Conservation (phyloP, 495 filamentous ascomycete species). For the Pseudevernia furfuracea region DNA sequence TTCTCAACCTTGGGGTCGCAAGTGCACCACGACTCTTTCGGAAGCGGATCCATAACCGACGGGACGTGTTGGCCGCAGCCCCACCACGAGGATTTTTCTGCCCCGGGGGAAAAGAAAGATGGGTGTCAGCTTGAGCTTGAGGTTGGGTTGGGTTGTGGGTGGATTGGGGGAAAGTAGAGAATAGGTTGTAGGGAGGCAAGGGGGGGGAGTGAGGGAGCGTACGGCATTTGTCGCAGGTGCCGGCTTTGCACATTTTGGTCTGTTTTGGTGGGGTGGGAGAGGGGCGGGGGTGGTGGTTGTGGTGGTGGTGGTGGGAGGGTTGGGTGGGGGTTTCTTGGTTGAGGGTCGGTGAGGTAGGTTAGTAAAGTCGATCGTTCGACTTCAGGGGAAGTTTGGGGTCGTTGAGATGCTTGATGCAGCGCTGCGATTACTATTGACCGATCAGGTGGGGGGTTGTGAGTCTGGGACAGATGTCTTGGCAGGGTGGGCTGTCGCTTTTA, state of each 20-base stretch:
- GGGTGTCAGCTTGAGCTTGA: neutral
- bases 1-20: conserved; percentile 55
- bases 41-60: conserved; percentile 55
- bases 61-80: conserved; percentile 67
- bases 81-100: conserved; percentile 62
- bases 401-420: too few relatives aligned
- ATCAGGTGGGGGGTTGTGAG: neutral
- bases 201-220: conserved; percentile 15
- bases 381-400: too few relatives aligned
- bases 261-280: neutral
- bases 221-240: conserved; percentile 46
- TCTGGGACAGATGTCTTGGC: neutral
- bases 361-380: too few relatives aligned
- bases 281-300: neutral
- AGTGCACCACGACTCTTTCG: conserved; percentile 53
- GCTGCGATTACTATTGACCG: too few relatives aligned
- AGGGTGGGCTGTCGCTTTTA: too few relatives aligned
- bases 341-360: neutral
- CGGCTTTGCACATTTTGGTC: conserved; percentile 42
- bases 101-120: too few relatives aligned
- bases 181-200: too few relatives aligned
- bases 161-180: neutral
- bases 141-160: neutral
- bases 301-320: neutral
- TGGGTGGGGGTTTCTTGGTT: too few relatives aligned